These are phyloP conservation scores for Aurantiochytrium sp. DNA, from an alignment of 108 stramenopile species.

Conservation along the genomic window DNA sequence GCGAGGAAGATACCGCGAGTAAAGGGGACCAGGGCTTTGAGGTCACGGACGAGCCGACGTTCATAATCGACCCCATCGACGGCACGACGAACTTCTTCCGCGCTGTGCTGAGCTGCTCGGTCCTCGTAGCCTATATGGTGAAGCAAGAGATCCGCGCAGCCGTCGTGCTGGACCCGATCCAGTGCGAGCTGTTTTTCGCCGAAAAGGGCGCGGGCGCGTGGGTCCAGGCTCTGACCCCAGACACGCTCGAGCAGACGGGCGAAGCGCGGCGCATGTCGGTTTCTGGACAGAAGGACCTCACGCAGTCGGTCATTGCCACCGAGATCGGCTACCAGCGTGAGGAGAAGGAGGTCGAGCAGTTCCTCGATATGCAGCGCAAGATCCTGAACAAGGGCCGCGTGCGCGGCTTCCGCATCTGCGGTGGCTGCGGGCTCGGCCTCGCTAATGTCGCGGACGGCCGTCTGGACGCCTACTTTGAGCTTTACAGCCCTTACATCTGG, in stretches of 20 bases:
- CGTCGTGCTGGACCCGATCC: background rate
- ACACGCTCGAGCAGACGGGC: background rate
- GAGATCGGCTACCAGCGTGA: conserved; percentile 16
- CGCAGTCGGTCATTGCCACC: background rate
- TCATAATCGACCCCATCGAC: background rate
- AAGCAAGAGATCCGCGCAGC: background rate
- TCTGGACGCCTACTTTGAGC: background rate
- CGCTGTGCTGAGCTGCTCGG: background rate
- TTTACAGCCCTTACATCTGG: background rate
- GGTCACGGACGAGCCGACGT: background rate
- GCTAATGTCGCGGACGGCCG: background rate
- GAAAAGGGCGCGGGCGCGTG: background rate
- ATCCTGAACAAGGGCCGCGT: background rate
- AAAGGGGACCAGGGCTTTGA: background rate
- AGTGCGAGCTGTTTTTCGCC: background rate
- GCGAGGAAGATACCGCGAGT: background rate
- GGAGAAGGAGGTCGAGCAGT: background rate
- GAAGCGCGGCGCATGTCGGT: background rate
- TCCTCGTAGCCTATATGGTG: background rate
- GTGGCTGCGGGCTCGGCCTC: background rate
- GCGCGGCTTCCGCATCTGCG: background rate
- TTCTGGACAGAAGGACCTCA: background rate
- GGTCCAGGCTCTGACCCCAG: background rate
- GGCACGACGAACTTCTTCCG: background rate
- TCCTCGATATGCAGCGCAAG: background rate